Evolutionary conservation across 371 early-diverging fungal genomes (phyloP).

Genomic region (Apophysomyces variabilis): DNA sequence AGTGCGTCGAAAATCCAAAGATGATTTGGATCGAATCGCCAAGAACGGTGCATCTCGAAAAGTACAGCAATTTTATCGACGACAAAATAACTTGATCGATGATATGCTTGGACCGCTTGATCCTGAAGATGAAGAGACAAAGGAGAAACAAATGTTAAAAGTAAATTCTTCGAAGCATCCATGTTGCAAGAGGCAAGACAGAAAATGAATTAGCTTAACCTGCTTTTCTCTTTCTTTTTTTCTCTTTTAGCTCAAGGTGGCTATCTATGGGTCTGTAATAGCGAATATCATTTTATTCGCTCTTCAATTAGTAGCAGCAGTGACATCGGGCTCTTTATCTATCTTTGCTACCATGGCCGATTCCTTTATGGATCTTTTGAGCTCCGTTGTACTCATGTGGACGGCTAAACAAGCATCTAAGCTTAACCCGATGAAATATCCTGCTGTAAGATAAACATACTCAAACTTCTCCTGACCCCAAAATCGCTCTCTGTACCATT

Average conservation of each 20-base stretch:
- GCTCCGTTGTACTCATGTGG: slow-evolving; percentile 70
- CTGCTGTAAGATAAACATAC: slow-evolving; percentile 58
- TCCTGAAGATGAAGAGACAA: slow-evolving; percentile 37
- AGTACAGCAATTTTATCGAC: slow-evolving; percentile 73
- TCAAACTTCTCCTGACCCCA: neutral
- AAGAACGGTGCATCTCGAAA: slow-evolving; percentile 25
- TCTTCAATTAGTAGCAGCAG: slow-evolving; percentile 84
- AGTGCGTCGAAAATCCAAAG: slow-evolving; percentile 30
- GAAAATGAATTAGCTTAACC: neutral
- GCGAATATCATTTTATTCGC: slow-evolving; percentile 83
- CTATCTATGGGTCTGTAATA: slow-evolving; percentile 81
- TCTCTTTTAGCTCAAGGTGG: slow-evolving; percentile 69
- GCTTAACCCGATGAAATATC: slow-evolving; percentile 74
- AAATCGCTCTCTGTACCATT: neutral
- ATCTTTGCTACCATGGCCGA: slow-evolving; percentile 94
- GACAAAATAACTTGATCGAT: slow-evolving; percentile 86
- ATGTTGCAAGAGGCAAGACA: neutral
- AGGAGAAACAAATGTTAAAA: slow-evolving; percentile 51
- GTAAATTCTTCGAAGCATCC: slow-evolving; percentile 31
- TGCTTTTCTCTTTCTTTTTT: neutral
- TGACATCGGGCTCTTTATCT: slow-evolving; percentile 83
- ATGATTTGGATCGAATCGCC: slow-evolving; percentile 21
- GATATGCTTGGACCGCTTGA: slow-evolving; percentile 66
- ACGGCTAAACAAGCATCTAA: slow-evolving; percentile 65
- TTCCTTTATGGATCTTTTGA: slow-evolving; percentile 89